phyloP scores from a whole-genome alignment of 1,284 basidiomycete species.

The Sporisorium exsertum region DNA sequence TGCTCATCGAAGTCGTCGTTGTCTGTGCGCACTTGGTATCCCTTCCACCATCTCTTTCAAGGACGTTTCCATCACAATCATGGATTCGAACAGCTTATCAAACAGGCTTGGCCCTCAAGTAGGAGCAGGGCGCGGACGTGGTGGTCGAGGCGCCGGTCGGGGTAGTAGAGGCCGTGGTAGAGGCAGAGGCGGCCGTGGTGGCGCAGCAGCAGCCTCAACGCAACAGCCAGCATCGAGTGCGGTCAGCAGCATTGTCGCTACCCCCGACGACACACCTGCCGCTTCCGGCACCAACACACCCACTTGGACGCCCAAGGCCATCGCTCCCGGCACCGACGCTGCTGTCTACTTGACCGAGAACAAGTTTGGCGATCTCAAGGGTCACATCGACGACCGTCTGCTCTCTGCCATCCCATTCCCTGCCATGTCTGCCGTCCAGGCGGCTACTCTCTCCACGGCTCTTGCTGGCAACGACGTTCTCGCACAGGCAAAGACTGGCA shows the following conservation, averaged over 20 bases:
- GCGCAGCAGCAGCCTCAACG: slow-evolving; percentile 32
- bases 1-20: neutral
- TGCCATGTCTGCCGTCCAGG: slow-evolving; percentile 72
- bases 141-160: slow-evolving; percentile 17
- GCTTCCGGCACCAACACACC: slow-evolving; percentile 31
- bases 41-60: neutral
- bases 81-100: slow-evolving; percentile 32
- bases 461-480: slow-evolving; percentile 72
- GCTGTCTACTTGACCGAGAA: slow-evolving; percentile 46
- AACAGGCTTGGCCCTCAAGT: slow-evolving; percentile 29
- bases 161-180: slow-evolving; percentile 29
- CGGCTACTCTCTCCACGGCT: slow-evolving; percentile 71
- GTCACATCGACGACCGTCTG: slow-evolving; percentile 55
- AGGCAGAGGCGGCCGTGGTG: slow-evolving; percentile 29
- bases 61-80: slow-evolving; percentile 6
- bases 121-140: slow-evolving; percentile 17
- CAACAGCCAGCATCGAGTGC: slow-evolving; percentile 65
- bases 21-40: slow-evolving; percentile 14
- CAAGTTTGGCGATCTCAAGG: slow-evolving; percentile 44
- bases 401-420: slow-evolving; percentile 68
- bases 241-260: slow-evolving; percentile 70
- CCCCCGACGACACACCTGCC: slow-evolving; percentile 38
- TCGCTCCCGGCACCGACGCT: slow-evolving; percentile 29
- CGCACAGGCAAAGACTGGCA: slow-evolving; percentile 90
- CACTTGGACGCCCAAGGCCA: slow-evolving; percentile 27